These are phyloP conservation scores for Mrakia blollopis DNA, from an alignment of 768 basidiomycete genomes.

Conservation along the genomic window DNA sequence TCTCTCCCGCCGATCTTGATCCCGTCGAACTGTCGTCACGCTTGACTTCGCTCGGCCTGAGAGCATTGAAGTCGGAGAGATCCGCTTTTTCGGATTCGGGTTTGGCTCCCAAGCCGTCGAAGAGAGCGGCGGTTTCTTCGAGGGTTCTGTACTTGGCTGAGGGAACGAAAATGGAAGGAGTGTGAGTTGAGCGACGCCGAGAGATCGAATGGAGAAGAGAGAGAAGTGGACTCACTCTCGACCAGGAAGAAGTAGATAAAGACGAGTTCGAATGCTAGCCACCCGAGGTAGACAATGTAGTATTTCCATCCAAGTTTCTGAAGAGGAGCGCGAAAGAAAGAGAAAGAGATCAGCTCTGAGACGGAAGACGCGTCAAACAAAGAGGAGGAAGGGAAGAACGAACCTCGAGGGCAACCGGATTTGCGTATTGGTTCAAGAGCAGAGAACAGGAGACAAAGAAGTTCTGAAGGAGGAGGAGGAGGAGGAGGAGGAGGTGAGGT, in stretches of 20 bases:
- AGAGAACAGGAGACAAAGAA: constrained; percentile 62
- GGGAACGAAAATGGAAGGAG: background rate
- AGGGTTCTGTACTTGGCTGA: constrained; percentile 53
- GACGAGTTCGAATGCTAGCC: constrained; percentile 38
- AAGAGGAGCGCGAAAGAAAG: background rate
- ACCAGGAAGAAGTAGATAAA: constrained; percentile 41
- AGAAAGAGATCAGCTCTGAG: background rate
- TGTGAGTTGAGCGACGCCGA: background rate
- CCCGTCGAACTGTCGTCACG: background rate
- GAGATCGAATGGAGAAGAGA: background rate
- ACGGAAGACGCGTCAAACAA: constrained; percentile 34
- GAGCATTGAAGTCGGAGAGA: background rate
- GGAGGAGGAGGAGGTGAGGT: background rate
- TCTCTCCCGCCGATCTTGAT: too few relatives aligned
- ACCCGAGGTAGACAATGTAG: background rate
- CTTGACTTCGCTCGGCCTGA: background rate
- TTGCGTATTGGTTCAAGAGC: constrained; percentile 68
- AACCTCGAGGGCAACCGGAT: constrained; percentile 66
- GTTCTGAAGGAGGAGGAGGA: background rate
- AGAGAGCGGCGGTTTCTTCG: constrained; percentile 75
- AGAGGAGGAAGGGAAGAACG: background rate
- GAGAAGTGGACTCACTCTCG: constrained; percentile 34
- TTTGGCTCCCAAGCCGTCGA: constrained; percentile 63
- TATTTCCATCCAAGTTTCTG: constrained; percentile 51
- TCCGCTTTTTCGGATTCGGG: constrained; percentile 2